Evolutionary conservation across 345 rosid species (phyloP), one percentile per base, ranked within the genome.

Genomic region (Murraya koenigii): DNA sequence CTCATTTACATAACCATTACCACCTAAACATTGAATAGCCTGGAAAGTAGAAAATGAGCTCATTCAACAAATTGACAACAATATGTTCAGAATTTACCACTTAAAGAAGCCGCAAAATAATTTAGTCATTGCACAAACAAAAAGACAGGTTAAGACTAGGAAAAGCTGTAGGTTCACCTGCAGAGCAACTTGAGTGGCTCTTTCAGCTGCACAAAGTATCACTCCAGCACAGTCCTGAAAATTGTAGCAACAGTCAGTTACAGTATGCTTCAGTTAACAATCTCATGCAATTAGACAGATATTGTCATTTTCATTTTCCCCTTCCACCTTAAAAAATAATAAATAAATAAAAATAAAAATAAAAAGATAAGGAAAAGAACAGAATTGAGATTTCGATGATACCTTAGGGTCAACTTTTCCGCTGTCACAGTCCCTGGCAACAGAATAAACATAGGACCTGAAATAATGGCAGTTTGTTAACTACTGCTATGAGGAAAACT

Each of bases 1-100:
- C 80, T 93, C 99, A 14, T 95, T 95, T 62, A 92, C 92, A 77
- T 95, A 92, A n/a, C 98, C 98, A 39, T 95, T 93, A 25, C 99
- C 98, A 1, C 99, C 98, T 82, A 95, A 80, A 83, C 99, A 95
- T 80, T 95, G 99, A 87, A 95, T 90, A 8, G 99, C 99, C 99
- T 92, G 91, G 82, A 85, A 82, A 79, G 61, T 25, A 38, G 28
- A 66, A 55, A 39, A 25, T 1, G 30, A 69, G 74, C n/a, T 56
- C 60, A 38, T 17, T 72, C 66, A 79, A 15, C 52, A 71, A 59
- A 72, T 55, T 10, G 39, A 52, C 17, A 47, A 39, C 32, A 6
- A 25, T 25, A 25, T 23, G 14, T n/a, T 33, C 72, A 55, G 38
- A 41, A 76, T 9, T 17, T 66, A 56, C 55, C 28, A 36, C 41